Percentiles rank a stretch among this genome's conserved stretches.
Conservation (phyloP, 306 rosid genomes). For the Medicago ruthenica region DNA sequence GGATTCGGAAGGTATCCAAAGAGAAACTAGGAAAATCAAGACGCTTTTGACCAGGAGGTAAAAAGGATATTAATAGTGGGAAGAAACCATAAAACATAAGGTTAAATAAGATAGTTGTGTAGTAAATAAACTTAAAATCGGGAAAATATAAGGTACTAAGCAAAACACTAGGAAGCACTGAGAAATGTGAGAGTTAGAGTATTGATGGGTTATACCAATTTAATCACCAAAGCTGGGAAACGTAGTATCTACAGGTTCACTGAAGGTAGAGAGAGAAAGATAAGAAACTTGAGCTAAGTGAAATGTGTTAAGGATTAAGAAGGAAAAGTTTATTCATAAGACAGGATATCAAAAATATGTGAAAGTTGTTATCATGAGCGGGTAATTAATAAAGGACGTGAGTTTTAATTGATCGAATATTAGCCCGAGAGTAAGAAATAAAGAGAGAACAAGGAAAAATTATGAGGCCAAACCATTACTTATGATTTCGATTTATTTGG, state of each 20-base stretch:
- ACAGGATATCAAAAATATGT: not conserved
- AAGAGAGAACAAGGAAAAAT: not conserved
- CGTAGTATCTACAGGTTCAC: not conserved
- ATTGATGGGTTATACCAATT: not conserved
- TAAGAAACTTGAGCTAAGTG: conserved; percentile 8
- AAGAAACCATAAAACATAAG: conserved; percentile 8
- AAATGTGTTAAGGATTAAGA: not conserved
- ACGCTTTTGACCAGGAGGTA: not conserved
- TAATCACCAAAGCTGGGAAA: not conserved
- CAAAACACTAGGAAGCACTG: not conserved
- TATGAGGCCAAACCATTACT: too few relatives aligned
- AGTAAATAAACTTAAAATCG: not conserved
- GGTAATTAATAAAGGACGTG: not conserved
- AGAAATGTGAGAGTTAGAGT: not conserved
- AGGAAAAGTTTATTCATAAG: not conserved
- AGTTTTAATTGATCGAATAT: not conserved
- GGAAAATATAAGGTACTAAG: not conserved
- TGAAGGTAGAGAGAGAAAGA: not conserved
- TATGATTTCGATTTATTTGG: too few relatives aligned
- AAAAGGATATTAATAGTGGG: conserved; percentile 7
- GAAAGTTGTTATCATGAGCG: not conserved
- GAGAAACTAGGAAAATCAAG: not conserved
- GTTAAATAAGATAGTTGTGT: not conserved
- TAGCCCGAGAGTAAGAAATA: not conserved
- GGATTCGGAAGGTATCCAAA: conserved; percentile 4